Conservation (phyloP, 768 basidiomycete species). For the Pholiota molesta region DNA sequence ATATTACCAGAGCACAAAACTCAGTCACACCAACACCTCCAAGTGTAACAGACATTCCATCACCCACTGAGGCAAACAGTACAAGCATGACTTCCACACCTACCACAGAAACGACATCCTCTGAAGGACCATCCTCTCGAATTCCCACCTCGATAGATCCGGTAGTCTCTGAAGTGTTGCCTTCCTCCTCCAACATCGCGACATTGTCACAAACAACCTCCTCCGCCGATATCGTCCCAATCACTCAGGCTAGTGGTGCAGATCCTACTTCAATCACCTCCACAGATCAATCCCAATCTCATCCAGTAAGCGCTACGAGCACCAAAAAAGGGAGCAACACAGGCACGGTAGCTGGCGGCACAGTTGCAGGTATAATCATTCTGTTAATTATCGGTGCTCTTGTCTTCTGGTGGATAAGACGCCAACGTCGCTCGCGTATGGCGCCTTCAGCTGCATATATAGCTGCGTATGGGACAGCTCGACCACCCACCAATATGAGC, state of each 20-base stretch:
- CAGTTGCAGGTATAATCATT: constrained; percentile 42
- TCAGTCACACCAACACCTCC: not conserved
- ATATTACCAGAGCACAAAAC: not conserved
- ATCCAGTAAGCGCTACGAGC: not conserved
- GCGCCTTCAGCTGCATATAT: constrained; percentile 22
- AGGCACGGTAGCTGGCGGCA: constrained; percentile 52
- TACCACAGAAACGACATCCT: not conserved
- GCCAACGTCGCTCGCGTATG: constrained; percentile 15
- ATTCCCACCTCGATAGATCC: not conserved
- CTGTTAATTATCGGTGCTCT: constrained; percentile 31
- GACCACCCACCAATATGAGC: constrained; percentile 18
- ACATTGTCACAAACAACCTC: not conserved
- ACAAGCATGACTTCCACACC: not conserved
- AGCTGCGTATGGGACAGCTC: constrained; percentile 14
- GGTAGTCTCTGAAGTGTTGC: not conserved
- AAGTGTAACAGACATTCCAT: not conserved
- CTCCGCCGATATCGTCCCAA: not conserved
- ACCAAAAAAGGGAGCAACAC: constrained; percentile 24
- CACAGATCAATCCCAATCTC: not conserved
- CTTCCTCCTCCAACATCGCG: not conserved
- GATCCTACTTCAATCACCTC: not conserved
- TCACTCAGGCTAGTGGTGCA: not conserved
- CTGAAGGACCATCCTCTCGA: not conserved
- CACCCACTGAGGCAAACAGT: not conserved
- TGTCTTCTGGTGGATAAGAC: constrained; percentile 18